A percentile compares a stretch with the other conserved stretches of the same genome.
Evolutionary conservation across 768 basidiomycete genomes (phyloP).

Genomic region (Agrocybe chaxingu): DNA sequence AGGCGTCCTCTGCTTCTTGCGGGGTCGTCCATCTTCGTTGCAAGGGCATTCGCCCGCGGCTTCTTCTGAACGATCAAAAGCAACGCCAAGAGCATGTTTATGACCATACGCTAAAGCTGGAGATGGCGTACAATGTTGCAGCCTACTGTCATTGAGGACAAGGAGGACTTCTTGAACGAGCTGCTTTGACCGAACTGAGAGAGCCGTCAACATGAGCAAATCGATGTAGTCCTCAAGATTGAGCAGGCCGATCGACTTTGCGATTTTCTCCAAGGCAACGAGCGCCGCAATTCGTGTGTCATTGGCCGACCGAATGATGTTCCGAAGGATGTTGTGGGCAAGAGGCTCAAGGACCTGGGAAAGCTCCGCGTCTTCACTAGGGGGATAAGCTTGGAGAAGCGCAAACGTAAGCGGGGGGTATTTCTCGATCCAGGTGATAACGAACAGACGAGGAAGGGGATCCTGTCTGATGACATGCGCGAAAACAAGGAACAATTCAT

Average conservation of each 20-base stretch:
- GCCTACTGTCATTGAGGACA: slow-evolving; percentile 43
- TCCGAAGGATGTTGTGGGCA: slow-evolving; percentile 34
- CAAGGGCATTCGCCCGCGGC: slow-evolving; percentile 67
- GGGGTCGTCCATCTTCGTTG: slow-evolving; percentile 55
- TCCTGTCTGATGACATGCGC: slow-evolving; percentile 28
- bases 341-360: slow-evolving; percentile 27
- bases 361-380: slow-evolving; percentile 31
- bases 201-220: slow-evolving; percentile 46
- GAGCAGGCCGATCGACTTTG: slow-evolving; percentile 38
- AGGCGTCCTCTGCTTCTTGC: slow-evolving; percentile 35
- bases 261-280: slow-evolving; percentile 56
- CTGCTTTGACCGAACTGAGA: slow-evolving; percentile 48
- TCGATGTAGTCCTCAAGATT: slow-evolving; percentile 44
- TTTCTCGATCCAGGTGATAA: slow-evolving; percentile 42
- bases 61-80: slow-evolving; percentile 65
- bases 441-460: slow-evolving; percentile 24
- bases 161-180: slow-evolving; percentile 60
- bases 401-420: slow-evolving; percentile 55
- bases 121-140: slow-evolving; percentile 18
- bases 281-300: slow-evolving; percentile 51
- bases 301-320: slow-evolving; percentile 55
- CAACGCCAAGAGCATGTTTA: slow-evolving; percentile 53
- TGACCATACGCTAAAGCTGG: slow-evolving; percentile 41
- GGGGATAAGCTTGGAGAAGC: slow-evolving; percentile 45
- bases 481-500: slow-evolving; percentile 53